Percentiles rank a stretch among this genome's conserved stretches.
Conservation (phyloP, 306 rosid genomes). For the Nissolia schottii region DNA sequence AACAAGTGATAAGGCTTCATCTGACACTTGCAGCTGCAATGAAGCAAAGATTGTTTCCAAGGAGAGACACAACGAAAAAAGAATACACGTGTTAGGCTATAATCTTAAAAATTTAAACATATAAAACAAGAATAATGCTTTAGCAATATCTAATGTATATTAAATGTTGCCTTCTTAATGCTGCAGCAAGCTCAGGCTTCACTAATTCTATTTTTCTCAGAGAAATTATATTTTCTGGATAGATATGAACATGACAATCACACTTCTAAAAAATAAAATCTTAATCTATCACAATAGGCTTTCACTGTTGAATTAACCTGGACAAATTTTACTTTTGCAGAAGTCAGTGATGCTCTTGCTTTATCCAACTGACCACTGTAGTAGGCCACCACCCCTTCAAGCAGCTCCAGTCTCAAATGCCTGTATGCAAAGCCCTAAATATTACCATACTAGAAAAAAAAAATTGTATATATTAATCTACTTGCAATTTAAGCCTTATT, state of each 20-base stretch:
- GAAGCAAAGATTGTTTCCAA: neutral
- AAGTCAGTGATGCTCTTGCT: constrained; percentile 50
- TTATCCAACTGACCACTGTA: constrained; percentile 65
- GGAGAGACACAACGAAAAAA: neutral
- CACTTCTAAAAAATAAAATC: neutral
- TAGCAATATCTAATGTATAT: too few species aligned
- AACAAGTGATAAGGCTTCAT: constrained; percentile 70
- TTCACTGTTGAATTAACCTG: constrained; percentile 42
- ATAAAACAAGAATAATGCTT: neutral
- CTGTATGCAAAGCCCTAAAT: constrained; percentile 31
- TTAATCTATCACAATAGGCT: neutral
- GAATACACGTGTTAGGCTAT: neutral
- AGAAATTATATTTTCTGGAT: neutral
- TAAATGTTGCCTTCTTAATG: neutral
- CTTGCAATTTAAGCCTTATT: neutral
- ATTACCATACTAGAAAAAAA: constrained; percentile 4
- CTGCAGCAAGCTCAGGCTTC: neutral
- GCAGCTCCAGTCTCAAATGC: constrained; percentile 80
- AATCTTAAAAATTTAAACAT: neutral
- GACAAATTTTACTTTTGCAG: constrained; percentile 58
- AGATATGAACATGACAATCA: neutral
- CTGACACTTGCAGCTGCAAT: constrained; percentile 78
- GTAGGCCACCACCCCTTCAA: constrained; percentile 95
- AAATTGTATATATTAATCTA: constrained; percentile 7
- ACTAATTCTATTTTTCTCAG: neutral